Evolutionary conservation across 768 basidiomycete genomes (phyloP), one percentile per base, ranked within the genome.

Genomic region (Pisolithus microcarpus): DNA sequence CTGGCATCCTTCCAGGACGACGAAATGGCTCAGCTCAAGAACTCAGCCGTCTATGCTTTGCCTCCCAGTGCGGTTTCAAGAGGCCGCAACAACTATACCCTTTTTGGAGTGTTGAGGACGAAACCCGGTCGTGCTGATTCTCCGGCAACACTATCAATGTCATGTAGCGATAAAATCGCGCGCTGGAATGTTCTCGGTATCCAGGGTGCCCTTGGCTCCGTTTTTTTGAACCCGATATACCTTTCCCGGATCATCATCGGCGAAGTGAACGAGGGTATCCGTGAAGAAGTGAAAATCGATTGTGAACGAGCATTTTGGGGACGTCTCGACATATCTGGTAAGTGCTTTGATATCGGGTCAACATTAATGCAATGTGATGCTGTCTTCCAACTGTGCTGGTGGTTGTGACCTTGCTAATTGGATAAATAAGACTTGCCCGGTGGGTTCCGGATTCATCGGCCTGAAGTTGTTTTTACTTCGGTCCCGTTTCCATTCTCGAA

Each of bases 51-150:
- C 2, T 67, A 65, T n/a, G 64, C 11, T 57, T 7, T 75, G 1
- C 62, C 73, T 3, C 52, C 69, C 1, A 67, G 62, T 37, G 59
- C 63, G 8, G 72, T 79, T 1, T 77, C 86, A 1, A 71, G 95
- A 26, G 50, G 94, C 4, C 76, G 94, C 18, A 81, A 88, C 58
- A 82, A 88, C 48, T 97, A 95, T 64, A 58, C 78, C 5, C 72
- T 83, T 16, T 69, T 81, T 19, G 87, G 90, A 5, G 83, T 86
- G 8, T 69, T 97, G 42, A 87, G 94, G 30, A 96, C 95, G 0
- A 98, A 97, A 62, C 94, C 94, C 5, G 95, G 92, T 2, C 81
- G 94, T 48, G 87, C 90, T 0, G 94, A 98, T 62, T 85, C 92
- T 0, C 84, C 84, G 0, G 82, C 82, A 0, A 91, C 94, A 1